Conservation (phyloP, 495 filamentous ascomycete genomes). For the Xylaria telfairii region DNA sequence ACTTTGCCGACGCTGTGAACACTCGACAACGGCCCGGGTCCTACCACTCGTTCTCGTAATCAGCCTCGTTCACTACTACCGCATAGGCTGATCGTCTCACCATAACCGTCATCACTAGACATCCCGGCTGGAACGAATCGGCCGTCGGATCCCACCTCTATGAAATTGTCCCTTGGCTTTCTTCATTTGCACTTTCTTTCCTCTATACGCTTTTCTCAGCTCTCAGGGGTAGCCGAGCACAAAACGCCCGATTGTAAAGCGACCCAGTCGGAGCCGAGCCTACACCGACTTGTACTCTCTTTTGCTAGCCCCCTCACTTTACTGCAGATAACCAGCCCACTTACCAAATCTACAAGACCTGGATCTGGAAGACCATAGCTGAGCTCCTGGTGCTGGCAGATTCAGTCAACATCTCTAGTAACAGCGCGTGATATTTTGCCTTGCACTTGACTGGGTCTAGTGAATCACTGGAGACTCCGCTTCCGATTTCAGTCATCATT, state of each 20-base stretch:
- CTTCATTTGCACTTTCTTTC: background rate
- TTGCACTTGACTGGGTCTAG: conserved; percentile 5
- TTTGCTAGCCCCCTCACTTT: conserved; percentile 7
- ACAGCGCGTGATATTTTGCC: background rate
- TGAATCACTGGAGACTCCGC: background rate
- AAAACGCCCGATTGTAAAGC: background rate
- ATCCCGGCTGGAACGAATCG: background rate
- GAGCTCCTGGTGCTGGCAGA: background rate
- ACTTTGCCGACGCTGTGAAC: background rate
- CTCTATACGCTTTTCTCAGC: background rate
- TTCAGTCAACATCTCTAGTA: conserved; percentile 4
- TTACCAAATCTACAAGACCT: background rate
- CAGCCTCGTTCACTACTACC: conserved; percentile 3
- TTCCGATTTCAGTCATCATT: background rate
- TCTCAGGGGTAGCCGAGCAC: background rate
- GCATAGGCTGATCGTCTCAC: background rate
- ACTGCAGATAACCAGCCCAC: background rate
- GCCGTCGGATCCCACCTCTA: background rate
- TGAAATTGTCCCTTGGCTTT: conserved; percentile 11
- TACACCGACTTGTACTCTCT: conserved; percentile 18
- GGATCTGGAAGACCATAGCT: background rate
- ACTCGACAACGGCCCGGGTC: background rate
- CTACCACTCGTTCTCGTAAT: conserved; percentile 13
- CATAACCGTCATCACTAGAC: background rate
- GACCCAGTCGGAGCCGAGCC: conserved; percentile 16